Evolutionary conservation across 805 yeast species (phyloP).

Genomic region (Starmerella tilneyi): DNA sequence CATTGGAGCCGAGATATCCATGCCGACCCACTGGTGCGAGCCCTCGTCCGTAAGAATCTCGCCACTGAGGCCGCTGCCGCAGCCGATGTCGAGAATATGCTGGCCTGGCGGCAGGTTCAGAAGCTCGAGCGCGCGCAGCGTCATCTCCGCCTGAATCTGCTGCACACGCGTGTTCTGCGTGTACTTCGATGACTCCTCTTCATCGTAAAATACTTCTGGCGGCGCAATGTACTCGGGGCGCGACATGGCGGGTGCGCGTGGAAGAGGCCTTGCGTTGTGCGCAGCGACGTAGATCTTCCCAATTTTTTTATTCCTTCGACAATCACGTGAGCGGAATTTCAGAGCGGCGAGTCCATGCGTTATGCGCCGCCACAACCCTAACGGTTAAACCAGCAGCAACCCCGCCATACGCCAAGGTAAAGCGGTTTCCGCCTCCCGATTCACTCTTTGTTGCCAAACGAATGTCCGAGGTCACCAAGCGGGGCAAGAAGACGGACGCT

Average conservation of each 20-base stretch:
- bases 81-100: conserved; percentile 80
- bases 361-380: no score
- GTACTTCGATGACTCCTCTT: conserved; percentile 77
- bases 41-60: conserved; percentile 91
- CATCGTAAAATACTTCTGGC: conserved; percentile 90
- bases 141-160: conserved; percentile 97
- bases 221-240: conserved; percentile 96
- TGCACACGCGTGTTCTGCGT: conserved; percentile 93
- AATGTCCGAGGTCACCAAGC: no score
- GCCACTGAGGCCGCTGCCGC: conserved; percentile 94
- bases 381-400: no score
- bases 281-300: no score
- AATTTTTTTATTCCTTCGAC: no score
- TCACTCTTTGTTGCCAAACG: no score
- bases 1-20: conserved; percentile 96
- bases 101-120: conserved; percentile 60
- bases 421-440: no score
- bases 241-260: conserved; percentile 55
- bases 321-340: no score
- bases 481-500: no score
- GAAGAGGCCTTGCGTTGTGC: no score
- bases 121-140: conserved; percentile 81
- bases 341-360: no score
- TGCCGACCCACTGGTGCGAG: conserved; percentile 76
- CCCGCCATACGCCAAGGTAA: no score